Evolutionary conservation across 768 basidiomycete genomes (phyloP), one percentile per base, ranked within the genome.

Genomic region (Aureoboletus auriporus): DNA sequence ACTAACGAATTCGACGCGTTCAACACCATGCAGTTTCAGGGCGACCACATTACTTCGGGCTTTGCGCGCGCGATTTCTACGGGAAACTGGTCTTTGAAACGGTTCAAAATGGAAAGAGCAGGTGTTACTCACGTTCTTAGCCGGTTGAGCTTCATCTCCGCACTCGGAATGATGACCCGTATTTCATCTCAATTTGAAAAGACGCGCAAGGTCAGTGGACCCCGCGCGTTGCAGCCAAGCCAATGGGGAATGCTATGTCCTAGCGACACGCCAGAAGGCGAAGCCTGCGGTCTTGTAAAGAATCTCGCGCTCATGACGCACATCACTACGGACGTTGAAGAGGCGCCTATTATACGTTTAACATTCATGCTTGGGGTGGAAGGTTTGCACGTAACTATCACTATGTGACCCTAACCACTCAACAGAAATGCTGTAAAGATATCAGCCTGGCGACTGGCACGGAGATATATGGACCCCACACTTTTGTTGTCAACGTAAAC

Each of bases 161-260:
- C 96, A 1, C 76, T 99, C 13, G 96, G 96, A 13, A 99, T 98
- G 96, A 99, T 99, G 96, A 99, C 96, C 8, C 86, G 96, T 20
- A 99, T 99, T 55, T 88, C 90, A 10, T 95, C 92, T 17, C 96
- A 99, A 70, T 99, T 99, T 64, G 96, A 99, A 69, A 99, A 99
- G 78, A 98, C 96, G 17, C 76, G 96, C 50, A 99, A 99, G 68
- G 96, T 99, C 51, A 95, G 92, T 56, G 96, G 96, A 36, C 96
- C 96, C 28, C 82, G 96, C 59, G 94, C 95, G 17, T 69, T 99
- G 51, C 96, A 99, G 64, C 95, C 96, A 5, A 91, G 87, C 76
- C 96, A 99, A 69, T 99, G 96, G 96, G 96, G 96, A 33, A 90
- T 99, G 74, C 74, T 98, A 16, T 99, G 96, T 71, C 92, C 96